Conservation (phyloP, 202 grass and related monocot species). For the Saccharum hybrid region DNA sequence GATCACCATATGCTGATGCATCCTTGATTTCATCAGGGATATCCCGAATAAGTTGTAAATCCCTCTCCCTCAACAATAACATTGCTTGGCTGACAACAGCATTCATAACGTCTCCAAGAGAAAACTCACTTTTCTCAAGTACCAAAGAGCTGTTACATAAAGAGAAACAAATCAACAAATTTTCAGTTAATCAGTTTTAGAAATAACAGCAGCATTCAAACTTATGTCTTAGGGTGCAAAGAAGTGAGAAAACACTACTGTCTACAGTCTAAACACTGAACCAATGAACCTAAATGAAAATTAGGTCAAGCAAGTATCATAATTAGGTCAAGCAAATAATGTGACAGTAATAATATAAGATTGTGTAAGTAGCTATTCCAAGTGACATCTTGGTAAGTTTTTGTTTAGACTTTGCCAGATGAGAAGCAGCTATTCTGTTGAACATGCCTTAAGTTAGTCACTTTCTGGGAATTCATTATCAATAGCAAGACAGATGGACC, state of each 20-base stretch:
- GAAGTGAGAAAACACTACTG: constrained; percentile 9
- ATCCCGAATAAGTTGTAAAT: constrained; percentile 89
- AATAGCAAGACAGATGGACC: not conserved
- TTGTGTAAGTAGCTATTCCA: constrained; percentile 12
- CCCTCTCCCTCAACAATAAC: constrained; percentile 88
- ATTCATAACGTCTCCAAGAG: constrained; percentile 79
- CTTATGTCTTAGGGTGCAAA: not conserved
- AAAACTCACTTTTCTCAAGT: constrained; percentile 89
- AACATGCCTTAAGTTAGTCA: not conserved
- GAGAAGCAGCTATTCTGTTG: not conserved
- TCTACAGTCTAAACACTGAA: not conserved
- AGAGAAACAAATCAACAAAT: constrained; percentile 38
- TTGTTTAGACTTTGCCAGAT: constrained; percentile 10
- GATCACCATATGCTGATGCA: constrained; percentile 77
- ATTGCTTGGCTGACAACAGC: constrained; percentile 98
- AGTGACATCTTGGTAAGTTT: constrained; percentile 7
- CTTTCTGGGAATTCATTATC: constrained; percentile 4
- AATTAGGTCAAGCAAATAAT: not conserved
- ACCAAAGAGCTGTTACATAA: constrained; percentile 72
- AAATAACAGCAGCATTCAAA: constrained; percentile 29
- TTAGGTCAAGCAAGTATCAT: not conserved
- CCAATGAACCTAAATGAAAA: constrained; percentile 8
- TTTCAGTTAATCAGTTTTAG: constrained; percentile 18
- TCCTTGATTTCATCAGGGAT: constrained; percentile 98
- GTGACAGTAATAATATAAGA: not conserved